A percentile compares a stretch with the other conserved stretches of the same genome.
phyloP scores from a whole-genome alignment of 257 asterid species.

The Orobanche coerulescens region DNA sequence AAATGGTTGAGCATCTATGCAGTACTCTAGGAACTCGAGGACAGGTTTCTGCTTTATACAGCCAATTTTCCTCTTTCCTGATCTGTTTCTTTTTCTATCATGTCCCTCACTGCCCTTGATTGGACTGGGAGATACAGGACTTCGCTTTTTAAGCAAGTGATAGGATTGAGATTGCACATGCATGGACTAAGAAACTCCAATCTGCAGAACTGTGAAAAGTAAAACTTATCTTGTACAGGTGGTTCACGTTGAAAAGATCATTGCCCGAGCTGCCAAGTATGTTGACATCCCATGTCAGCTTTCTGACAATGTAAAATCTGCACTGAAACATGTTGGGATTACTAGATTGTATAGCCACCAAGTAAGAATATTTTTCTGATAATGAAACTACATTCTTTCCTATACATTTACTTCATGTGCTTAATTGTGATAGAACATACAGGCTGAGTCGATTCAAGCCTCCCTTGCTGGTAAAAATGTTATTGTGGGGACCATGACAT shows the following conservation, averaged over 20 bases:
- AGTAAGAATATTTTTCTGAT: constrained; percentile 33
- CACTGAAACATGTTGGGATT: constrained; percentile 59
- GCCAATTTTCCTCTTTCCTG: background rate
- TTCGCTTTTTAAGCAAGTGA: constrained; percentile 4
- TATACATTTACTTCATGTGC: constrained; percentile 14
- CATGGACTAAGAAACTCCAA: constrained; percentile 13
- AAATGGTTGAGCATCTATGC: constrained; percentile 73
- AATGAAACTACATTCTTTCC: background rate
- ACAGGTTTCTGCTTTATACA: constrained; percentile 51
- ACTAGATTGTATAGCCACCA: constrained; percentile 85
- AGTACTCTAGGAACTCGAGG: constrained; percentile 71
- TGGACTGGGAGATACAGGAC: constrained; percentile 10
- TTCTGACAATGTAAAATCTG: constrained; percentile 52
- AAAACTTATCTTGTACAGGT: constrained; percentile 42
- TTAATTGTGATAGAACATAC: constrained; percentile 22
- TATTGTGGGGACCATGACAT: constrained; percentile 90
- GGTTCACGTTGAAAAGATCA: constrained; percentile 75
- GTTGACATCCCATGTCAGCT: constrained; percentile 71
- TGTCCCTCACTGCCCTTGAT: background rate
- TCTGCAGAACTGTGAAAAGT: constrained; percentile 12
- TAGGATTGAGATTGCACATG: constrained; percentile 1
- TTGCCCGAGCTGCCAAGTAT: constrained; percentile 53
- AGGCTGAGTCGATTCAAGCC: constrained; percentile 83
- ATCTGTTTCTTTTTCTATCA: constrained; percentile 14
- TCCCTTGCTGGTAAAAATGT: constrained; percentile 88